Base-by-base conservation (phyloP, 31 red algal genomes). In the Pterothamnion heteromorphum region DNA sequence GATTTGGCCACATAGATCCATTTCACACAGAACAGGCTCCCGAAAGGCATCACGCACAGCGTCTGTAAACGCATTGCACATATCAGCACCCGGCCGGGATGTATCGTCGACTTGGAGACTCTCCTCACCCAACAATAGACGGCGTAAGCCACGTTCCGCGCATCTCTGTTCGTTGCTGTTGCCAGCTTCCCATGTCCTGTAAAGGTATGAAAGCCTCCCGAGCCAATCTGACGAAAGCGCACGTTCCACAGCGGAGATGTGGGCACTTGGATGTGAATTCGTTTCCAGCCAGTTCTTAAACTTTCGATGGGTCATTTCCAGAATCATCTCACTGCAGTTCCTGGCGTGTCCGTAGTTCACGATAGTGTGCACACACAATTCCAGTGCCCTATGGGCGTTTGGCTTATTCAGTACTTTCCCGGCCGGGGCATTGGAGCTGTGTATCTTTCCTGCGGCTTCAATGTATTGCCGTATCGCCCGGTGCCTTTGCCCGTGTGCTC, bases 241-340 rank as follows among this genome's bases (percentile, higher is more conserved):
- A 23, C 36, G 1, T 35, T 89, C 87, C 2, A 89, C 44, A 3
- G 41, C 87, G n/a, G 87, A 4, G 2, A 89, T 1, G 41, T 89
- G 87, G 24, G 87, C 24, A 64, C 32, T 89, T 4, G 43, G 22
- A 35, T 89, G 36, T 1, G 87, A 32, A 64, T 89, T 74, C 1
- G n/a, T 51, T 37, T 89, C 87, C 1, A 89, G 22, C 87, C 87
- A 89, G 2, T 89, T 37, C 43, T 89, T 89, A 35, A 64, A 89
- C n/a, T n/a, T n/a, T n/a, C n/a, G n/a, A n/a, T n/a, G n/a, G n/a
- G n/a, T n/a, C n/a, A n/a, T n/a, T n/a, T 89, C 87, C 1, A 89
- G 44, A 24, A 74, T 44, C 87, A 86, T 86, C 36, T 86, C 82
- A 36, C 30, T 36, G 18, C 82, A 86, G 82, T 86, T 86, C 1